phyloP scores from a whole-genome alignment of 1,284 basidiomycete genomes.

The Ceratobasidium papillatum region DNA sequence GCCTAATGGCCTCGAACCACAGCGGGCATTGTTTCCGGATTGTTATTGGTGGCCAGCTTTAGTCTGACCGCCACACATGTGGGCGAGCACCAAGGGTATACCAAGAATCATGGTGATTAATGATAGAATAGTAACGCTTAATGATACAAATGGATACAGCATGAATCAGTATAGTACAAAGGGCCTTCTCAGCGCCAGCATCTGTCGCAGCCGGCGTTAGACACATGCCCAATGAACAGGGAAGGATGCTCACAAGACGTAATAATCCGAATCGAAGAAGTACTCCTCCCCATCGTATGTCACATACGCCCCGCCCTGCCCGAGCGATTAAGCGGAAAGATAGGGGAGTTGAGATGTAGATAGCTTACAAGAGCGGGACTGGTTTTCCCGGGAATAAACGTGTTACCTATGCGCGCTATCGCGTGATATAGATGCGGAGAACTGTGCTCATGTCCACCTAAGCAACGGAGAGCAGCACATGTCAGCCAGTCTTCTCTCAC shows the following conservation, averaged over 20 bases:
- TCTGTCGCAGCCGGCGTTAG: conserved; percentile 7
- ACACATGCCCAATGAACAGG: background rate
- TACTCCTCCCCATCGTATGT: conserved; percentile 30
- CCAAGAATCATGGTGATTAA: background rate
- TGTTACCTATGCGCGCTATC: conserved; percentile 40
- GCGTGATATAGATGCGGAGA: conserved; percentile 36
- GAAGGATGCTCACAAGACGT: conserved; percentile 19
- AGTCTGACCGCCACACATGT: background rate
- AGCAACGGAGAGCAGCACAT: background rate
- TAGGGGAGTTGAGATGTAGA: conserved; percentile 31
- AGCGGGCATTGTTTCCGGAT: background rate
- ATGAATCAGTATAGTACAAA: conserved; percentile 5
- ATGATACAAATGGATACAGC: conserved; percentile 19
- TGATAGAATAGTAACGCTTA: conserved; percentile 27
- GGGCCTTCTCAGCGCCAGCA: conserved; percentile 20
- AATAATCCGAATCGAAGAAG: conserved; percentile 41
- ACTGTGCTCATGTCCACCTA: conserved; percentile 33
- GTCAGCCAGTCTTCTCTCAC: conserved; percentile 1
- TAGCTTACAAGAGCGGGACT: conserved; percentile 33
- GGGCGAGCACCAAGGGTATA: background rate
- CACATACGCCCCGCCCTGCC: conserved; percentile 35
- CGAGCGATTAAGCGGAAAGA: conserved; percentile 15
- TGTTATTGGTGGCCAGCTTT: background rate
- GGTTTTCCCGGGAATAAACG: conserved; percentile 38
- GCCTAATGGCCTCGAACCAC: background rate